phyloP scores from a whole-genome alignment of 169 alveolate genomes.

The Cytauxzoon felis region DNA sequence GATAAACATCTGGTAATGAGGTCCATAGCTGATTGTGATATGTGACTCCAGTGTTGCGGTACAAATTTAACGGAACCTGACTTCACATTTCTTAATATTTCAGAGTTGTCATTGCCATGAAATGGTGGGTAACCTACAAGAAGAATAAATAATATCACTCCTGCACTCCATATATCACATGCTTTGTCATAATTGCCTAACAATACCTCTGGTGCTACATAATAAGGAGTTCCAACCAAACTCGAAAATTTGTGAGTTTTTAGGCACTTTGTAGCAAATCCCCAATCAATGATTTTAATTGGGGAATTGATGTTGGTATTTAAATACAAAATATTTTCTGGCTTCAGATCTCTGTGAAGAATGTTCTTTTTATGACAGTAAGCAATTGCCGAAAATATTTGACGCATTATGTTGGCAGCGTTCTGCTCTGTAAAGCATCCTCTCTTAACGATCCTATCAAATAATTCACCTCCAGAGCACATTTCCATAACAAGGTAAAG shows the following conservation, averaged over 20 bases:
- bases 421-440: constrained; percentile 86
- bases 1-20: constrained; percentile 77
- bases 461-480: constrained; percentile 94
- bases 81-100: constrained; percentile 77
- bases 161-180: constrained; percentile 93
- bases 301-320: constrained; percentile 81
- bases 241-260: constrained; percentile 80
- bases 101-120: constrained; percentile 86
- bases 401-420: constrained; percentile 88
- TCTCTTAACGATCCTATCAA: constrained; percentile 88
- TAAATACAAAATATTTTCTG: constrained; percentile 91
- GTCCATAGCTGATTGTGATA: constrained; percentile 84
- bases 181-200: constrained; percentile 86
- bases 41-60: constrained; percentile 85
- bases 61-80: constrained; percentile 82
- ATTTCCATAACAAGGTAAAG: constrained; percentile 89
- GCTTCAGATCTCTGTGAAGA: constrained; percentile 94
- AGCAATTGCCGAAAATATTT: constrained; percentile 87
- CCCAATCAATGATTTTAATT: constrained; percentile 91
- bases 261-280: constrained; percentile 86
- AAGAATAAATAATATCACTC: constrained; percentile 83
- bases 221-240: constrained; percentile 91
- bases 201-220: constrained; percentile 94
- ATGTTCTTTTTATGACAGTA: constrained; percentile 90
- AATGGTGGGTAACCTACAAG: constrained; percentile 76